A percentile compares a stretch with the other conserved stretches of the same genome.
Conservation (phyloP, 1,284 basidiomycete species). For the Malassezia cuniculi region DNA sequence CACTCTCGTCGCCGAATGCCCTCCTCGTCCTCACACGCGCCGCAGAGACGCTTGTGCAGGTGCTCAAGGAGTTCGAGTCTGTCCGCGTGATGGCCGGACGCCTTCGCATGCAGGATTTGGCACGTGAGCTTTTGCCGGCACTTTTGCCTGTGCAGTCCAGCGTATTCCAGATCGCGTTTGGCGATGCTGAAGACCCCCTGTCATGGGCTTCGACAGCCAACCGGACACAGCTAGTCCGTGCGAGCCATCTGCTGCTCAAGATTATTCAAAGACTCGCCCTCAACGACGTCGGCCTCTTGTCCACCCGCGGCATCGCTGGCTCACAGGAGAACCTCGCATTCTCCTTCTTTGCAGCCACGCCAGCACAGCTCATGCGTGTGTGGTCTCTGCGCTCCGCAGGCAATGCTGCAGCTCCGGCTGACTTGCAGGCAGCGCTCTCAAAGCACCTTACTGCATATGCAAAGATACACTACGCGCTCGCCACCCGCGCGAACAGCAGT, state of each 20-base stretch:
- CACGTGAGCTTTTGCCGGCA: conserved; percentile 28
- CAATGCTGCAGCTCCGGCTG: conserved; percentile 1
- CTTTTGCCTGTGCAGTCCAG: conserved; percentile 35
- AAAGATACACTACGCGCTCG: conserved; percentile 38
- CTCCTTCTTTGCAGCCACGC: conserved; percentile 34
- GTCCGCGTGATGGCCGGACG: conserved; percentile 39
- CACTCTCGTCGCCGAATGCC: conserved; percentile 15
- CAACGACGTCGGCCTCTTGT: conserved; percentile 35
- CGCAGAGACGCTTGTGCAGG: conserved; percentile 28
- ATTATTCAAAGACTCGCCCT: conserved; percentile 61
- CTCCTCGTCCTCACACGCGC: conserved; percentile 29
- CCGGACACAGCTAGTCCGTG: conserved; percentile 28
- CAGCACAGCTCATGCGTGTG: conserved; percentile 22
- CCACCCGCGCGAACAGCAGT: conserved; percentile 30
- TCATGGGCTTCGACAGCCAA: conserved; percentile 25
- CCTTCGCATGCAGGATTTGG: conserved; percentile 41
- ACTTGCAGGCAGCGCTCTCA: conserved; percentile 25
- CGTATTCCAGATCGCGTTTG: conserved; percentile 33
- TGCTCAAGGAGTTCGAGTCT: conserved; percentile 36
- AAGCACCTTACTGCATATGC: conserved; percentile 36
- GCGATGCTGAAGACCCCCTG: conserved; percentile 12
- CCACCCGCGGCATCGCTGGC: conserved; percentile 15
- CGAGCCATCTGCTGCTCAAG: conserved; percentile 64
- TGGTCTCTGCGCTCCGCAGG: conserved; percentile 16
- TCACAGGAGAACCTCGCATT: conserved; percentile 27